These are phyloP conservation scores for Guillardia theta DNA, from an alignment of 78 protist genomes.

Conservation along the genomic window DNA sequence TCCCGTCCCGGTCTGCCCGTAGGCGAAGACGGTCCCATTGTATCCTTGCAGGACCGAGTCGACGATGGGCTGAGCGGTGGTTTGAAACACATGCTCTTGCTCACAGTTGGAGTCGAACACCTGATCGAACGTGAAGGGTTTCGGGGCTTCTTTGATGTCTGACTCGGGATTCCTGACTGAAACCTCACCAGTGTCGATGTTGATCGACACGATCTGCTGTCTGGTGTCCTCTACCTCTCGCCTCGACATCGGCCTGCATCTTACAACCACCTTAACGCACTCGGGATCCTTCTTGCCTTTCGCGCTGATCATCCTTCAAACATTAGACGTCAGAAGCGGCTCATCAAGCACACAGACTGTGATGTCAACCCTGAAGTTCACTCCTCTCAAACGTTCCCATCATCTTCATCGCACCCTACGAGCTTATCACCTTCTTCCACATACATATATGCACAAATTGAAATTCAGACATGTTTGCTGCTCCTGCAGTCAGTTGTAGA, in stretches of 20 bases:
- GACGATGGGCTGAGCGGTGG: conserved; percentile 27
- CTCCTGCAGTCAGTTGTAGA: no score
- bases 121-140: conserved; percentile 37
- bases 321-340: no score
- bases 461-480: no score
- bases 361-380: no score
- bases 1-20: conserved; percentile 21
- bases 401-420: no score
- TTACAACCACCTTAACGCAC: background rate
- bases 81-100: background rate
- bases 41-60: conserved; percentile 27
- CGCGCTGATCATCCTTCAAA: no score
- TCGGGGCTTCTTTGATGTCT: background rate
- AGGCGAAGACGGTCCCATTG: conserved; percentile 27
- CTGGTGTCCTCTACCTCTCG: conserved; percentile 27
- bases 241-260: conserved; percentile 19
- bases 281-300: conserved; percentile 43
- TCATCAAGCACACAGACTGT: no score
- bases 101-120: background rate
- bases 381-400: no score
- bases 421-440: no score
- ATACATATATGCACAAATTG: no score
- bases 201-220: background rate
- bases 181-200: background rate
- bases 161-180: background rate